Conservation (phyloP, 1,284 basidiomycete species). For the Sutorius eximius region DNA sequence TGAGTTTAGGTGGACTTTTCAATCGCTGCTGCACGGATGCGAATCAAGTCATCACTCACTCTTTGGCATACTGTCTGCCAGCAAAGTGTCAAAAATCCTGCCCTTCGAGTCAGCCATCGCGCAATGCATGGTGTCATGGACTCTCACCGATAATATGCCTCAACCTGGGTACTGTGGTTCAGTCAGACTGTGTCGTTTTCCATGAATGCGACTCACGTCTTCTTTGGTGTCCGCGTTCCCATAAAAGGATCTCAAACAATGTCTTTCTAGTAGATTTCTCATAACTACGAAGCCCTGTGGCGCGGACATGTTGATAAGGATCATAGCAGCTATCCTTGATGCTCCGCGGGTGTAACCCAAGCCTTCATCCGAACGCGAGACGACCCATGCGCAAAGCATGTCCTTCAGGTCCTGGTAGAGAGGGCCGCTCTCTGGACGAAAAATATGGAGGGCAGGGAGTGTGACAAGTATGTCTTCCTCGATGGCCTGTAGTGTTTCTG, state of each 20-base stretch:
- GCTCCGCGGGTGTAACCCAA: conserved; percentile 72
- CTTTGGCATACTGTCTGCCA: conserved; percentile 94
- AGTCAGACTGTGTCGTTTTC: conserved; percentile 26
- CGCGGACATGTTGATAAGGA: conserved; percentile 82
- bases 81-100: conserved; percentile 89
- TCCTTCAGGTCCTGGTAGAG: conserved; percentile 86
- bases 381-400: conserved; percentile 88
- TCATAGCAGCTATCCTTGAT: conserved; percentile 84
- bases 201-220: conserved; percentile 60
- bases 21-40: neutral
- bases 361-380: conserved; percentile 86
- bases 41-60: conserved; percentile 47
- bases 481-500: conserved; percentile 65
- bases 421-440: conserved; percentile 75
- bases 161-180: conserved; percentile 52
- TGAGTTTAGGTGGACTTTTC: conserved; percentile 30
- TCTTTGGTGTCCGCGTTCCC: conserved; percentile 67
- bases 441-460: conserved; percentile 87
- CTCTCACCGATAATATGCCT: conserved; percentile 68
- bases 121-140: neutral
- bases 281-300: conserved; percentile 84
- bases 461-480: conserved; percentile 82
- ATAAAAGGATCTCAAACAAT: conserved; percentile 85
- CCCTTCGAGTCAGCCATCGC: conserved; percentile 19
- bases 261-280: conserved; percentile 85